Evolutionary conservation across 73 alveolate species (phyloP).

Genomic region (Uronychia setigera): DNA sequence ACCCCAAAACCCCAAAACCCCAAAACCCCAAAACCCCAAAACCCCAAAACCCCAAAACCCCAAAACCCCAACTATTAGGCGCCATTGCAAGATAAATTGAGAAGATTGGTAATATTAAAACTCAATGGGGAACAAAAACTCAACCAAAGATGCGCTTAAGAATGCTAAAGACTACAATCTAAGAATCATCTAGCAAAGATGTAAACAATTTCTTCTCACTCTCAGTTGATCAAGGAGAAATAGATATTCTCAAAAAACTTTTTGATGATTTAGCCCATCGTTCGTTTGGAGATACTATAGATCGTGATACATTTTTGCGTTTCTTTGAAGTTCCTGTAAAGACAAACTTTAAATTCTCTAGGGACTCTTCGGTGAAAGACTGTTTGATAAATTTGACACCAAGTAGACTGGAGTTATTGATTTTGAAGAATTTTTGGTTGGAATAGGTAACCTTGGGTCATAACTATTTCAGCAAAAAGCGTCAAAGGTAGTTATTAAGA

Average conservation of each 20-base stretch:
- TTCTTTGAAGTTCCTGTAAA: slow-evolving; percentile 1
- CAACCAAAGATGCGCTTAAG: background rate
- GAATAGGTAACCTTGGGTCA: slow-evolving; percentile 7
- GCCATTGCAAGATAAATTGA: no score
- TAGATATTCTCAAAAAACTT: background rate
- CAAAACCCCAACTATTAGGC: no score
- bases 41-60: no score
- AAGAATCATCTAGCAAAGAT: background rate
- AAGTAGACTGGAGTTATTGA: slow-evolving; percentile 5
- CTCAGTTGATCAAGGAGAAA: slow-evolving; percentile 3
- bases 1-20: no score
- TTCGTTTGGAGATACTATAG: background rate
- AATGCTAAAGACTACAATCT: background rate
- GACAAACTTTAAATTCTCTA: background rate
- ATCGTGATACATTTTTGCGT: background rate
- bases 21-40: no score
- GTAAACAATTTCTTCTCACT: background rate
- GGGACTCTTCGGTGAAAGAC: slow-evolving; percentile 17
- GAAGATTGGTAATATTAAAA: no score
- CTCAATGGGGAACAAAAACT: background rate
- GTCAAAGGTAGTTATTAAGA: background rate
- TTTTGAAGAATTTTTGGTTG: slow-evolving; percentile 11
- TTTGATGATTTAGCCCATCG: slow-evolving; percentile 11
- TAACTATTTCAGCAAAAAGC: background rate
- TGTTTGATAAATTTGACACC: slow-evolving; percentile 11